Evolutionary conservation across 306 rosid genomes (phyloP), one percentile per base, ranked within the genome.

Genomic region (Cucurbita argyrosperma): DNA sequence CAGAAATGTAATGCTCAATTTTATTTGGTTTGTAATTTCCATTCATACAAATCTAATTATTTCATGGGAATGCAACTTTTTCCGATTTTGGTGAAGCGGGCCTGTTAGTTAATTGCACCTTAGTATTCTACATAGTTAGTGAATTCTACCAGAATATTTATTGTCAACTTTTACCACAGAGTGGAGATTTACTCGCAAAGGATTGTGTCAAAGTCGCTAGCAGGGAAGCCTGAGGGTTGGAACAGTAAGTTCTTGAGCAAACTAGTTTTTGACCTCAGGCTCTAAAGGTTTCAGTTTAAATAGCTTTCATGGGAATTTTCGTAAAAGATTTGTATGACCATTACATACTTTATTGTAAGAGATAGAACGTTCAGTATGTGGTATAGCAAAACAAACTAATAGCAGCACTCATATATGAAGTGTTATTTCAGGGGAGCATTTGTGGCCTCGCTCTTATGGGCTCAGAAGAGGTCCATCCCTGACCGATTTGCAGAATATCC

Each of bases 391-490:
- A 50, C 14, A 7, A 64, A 40, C 26, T 63, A 38, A 18, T 37
- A 8, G 21, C 71, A 40, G 35, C 10, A 18, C 42, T 42, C 40
- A n/a, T 46, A 21, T 55, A 23, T 40, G 77, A 76, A 63, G 9
- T 14, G 37, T 78, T 39, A 42, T 49, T 23, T 43, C 80, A 87
- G 90, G 96, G 85, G 96, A 87, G 75, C 92, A 86, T 80, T 86
- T 87, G 45, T 87, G 96, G 92, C 96, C 96, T 59, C 89, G 90
- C 64, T 90, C 92, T 69, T 90, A 84, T 86, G 96, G 96, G 51
- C 60, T 90, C 10, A 46, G 55, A 66, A 79, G 67, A 62, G 89
- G 86, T 60, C 81, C 89, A 62, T 83, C 96, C 35, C 76, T 90
- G 83, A 84, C 89, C 63, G 92, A 90, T 79, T 35, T 87, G 70